A percentile compares a stretch with the other conserved stretches of the same genome.
These are phyloP conservation scores for Penicillium tannophilum DNA, from an alignment of 495 filamentous ascomycete genomes.

Conservation along the genomic window DNA sequence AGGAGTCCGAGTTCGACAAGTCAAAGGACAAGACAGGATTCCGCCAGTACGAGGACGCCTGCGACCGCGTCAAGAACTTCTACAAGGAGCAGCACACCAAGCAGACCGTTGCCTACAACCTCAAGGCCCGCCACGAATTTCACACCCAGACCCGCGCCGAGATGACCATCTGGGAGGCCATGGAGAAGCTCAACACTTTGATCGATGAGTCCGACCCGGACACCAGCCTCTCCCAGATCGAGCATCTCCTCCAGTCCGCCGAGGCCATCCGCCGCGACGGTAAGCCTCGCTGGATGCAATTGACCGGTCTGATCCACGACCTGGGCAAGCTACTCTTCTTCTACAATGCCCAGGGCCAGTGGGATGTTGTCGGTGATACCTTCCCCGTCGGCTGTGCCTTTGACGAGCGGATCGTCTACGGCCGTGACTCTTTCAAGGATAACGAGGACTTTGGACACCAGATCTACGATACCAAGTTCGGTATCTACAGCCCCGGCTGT, in stretches of 20 bases:
- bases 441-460: slow-evolving; percentile 70
- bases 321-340: slow-evolving; percentile 88
- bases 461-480: slow-evolving; percentile 70
- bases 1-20: slow-evolving; percentile 67
- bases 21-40: slow-evolving; percentile 82
- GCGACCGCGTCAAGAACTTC: slow-evolving; percentile 78
- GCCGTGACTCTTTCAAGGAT: slow-evolving; percentile 65
- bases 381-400: slow-evolving; percentile 90
- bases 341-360: slow-evolving; percentile 79
- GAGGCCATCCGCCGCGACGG: slow-evolving; percentile 86
- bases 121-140: slow-evolving; percentile 72
- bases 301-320: slow-evolving; percentile 87
- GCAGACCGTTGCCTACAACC: slow-evolving; percentile 84
- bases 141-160: slow-evolving; percentile 65
- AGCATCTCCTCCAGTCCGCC: slow-evolving; percentile 82
- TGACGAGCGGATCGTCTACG: slow-evolving; percentile 74
- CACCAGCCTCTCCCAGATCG: slow-evolving; percentile 82
- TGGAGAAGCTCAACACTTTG: slow-evolving; percentile 84
- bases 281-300: slow-evolving; percentile 91
- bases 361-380: slow-evolving; percentile 91
- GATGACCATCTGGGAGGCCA: slow-evolving; percentile 87
- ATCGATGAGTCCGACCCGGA: slow-evolving; percentile 90
- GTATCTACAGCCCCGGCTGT: slow-evolving; percentile 76
- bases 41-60: slow-evolving; percentile 76
- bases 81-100: slow-evolving; percentile 83